Percentiles rank a stretch among this genome's conserved stretches.
Conservation (phyloP, 805 yeast species). For the Jamesozyma rosinii region DNA sequence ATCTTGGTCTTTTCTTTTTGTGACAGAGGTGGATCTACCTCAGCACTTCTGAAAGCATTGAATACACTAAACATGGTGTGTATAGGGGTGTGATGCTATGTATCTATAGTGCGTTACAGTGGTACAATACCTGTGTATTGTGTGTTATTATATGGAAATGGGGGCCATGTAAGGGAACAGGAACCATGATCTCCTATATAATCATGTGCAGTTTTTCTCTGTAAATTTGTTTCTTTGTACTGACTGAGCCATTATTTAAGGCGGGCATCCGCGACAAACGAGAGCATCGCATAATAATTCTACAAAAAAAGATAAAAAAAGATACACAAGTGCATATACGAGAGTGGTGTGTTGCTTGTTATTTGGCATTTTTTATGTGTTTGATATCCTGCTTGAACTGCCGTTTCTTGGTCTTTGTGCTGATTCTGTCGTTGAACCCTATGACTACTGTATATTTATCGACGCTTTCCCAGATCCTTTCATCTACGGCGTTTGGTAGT, state of each 20-base stretch:
- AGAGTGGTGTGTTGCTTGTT: no score
- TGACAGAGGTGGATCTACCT: neutral
- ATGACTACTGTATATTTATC: conserved; percentile 19
- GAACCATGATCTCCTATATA: no score
- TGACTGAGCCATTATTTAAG: no score
- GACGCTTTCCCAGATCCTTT: conserved; percentile 77
- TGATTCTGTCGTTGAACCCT: neutral
- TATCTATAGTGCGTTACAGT: no score
- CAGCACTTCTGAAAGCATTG: neutral
- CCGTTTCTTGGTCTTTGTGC: conserved; percentile 1
- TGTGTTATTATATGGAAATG: no score
- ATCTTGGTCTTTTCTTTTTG: conserved; percentile 4
- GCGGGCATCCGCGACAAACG: neutral
- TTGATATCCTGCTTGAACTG: conserved; percentile 2
- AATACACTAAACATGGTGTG: conserved; percentile 2
- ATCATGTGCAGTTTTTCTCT: no score
- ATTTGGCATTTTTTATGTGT: neutral
- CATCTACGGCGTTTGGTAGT: conserved; percentile 60
- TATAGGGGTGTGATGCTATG: neutral
- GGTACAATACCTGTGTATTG: no score
- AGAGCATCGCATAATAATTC: no score
- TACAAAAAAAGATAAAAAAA: no score
- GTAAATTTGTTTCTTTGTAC: no score
- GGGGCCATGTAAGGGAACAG: no score
- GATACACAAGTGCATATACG: no score